phyloP scores from a whole-genome alignment of 768 basidiomycete species.

The Russula vinacea region DNA sequence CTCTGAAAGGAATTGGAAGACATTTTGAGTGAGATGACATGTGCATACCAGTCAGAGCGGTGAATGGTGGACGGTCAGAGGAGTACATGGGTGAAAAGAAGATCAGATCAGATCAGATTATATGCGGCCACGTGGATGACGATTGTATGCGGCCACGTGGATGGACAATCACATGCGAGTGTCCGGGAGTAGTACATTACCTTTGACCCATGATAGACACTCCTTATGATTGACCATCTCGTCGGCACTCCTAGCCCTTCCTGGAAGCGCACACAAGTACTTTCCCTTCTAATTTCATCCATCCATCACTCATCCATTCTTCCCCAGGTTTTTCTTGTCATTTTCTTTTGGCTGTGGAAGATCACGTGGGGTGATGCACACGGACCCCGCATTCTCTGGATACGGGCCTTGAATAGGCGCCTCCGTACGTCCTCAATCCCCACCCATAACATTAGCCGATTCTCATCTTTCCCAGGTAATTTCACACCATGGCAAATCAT shows the following conservation, averaged over 20 bases:
- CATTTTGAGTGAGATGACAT: neutral
- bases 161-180: neutral
- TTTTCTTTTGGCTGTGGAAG: constrained; percentile 88
- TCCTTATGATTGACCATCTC: constrained; percentile 87
- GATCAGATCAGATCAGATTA: neutral
- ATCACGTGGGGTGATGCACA: constrained; percentile 61
- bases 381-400: constrained; percentile 66
- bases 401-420: constrained; percentile 54
- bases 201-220: neutral
- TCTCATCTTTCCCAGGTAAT: constrained; percentile 43
- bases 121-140: neutral
- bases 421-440: constrained; percentile 49
- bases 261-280: constrained; percentile 85
- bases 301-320: constrained; percentile 19
- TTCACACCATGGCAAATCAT: constrained; percentile 98
- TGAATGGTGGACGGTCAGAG: constrained; percentile 37
- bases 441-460: constrained; percentile 6
- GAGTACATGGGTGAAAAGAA: neutral
- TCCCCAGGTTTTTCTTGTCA: constrained; percentile 78
- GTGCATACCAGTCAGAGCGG: constrained; percentile 49
- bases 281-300: constrained; percentile 23
- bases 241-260: constrained; percentile 81
- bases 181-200: neutral
- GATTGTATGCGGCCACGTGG: neutral
- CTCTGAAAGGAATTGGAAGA: constrained; percentile 50